Percentiles rank a stretch among this genome's conserved stretches.
phyloP scores from a whole-genome alignment of 208 protist genomes.

The Acanthamoeba lenticulata region DNA sequence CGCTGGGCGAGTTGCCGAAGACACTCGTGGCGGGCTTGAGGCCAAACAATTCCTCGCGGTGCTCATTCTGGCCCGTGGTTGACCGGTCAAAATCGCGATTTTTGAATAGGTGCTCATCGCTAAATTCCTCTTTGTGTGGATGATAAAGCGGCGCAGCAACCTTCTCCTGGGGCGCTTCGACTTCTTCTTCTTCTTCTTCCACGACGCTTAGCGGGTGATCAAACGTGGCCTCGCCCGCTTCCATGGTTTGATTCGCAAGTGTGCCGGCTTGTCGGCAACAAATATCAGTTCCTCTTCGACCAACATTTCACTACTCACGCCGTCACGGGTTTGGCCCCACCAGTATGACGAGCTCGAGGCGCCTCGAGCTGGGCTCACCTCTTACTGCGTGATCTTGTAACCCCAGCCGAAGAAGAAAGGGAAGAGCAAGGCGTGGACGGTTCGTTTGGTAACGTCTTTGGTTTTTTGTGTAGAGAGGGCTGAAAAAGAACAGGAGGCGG shows the following conservation, averaged over 20 bases:
- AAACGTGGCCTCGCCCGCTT: neutral
- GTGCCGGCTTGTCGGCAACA: neutral
- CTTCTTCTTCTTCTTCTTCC: neutral
- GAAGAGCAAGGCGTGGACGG: too few relatives aligned
- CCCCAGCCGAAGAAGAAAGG: too few relatives aligned
- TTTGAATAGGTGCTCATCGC: neutral
- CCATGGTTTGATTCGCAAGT: neutral
- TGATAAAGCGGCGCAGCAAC: neutral
- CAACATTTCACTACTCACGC: too few relatives aligned
- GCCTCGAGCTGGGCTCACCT: too few relatives aligned
- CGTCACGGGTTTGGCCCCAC: too few relatives aligned
- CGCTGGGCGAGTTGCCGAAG: neutral
- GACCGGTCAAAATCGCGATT: neutral
- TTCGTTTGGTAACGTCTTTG: too few relatives aligned
- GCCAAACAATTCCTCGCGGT: neutral
- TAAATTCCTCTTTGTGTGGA: neutral
- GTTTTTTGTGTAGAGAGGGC: too few relatives aligned
- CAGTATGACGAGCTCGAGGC: too few relatives aligned
- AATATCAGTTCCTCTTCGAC: too few relatives aligned
- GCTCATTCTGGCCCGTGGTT: too few relatives aligned
- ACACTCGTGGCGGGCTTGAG: too few relatives aligned
- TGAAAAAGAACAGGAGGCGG: neutral
- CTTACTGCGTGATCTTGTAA: too few relatives aligned
- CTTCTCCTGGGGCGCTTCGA: neutral
- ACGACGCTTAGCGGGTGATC: neutral